Evolutionary conservation across 129 eudicot genomes (phyloP).

Genomic region (Helichrysum umbraculigerum): DNA sequence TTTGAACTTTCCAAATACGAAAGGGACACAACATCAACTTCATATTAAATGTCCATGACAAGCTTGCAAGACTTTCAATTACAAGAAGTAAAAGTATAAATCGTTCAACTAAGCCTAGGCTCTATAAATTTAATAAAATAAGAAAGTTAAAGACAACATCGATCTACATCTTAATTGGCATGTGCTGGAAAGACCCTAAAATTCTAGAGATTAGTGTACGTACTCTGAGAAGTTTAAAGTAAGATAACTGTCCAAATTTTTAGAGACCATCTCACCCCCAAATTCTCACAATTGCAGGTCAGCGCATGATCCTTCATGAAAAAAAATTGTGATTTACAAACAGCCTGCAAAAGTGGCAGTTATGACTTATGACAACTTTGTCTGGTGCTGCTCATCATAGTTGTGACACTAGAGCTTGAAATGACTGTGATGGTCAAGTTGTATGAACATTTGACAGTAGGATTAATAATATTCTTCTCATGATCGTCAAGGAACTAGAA

Average conservation of each 20-base stretch:
- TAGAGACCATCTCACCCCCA: neutral
- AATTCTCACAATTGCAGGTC: neutral
- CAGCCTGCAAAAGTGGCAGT: constrained; percentile 1
- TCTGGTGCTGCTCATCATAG: neutral
- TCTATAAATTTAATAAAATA: neutral
- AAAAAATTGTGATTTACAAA: neutral
- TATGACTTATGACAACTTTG: neutral
- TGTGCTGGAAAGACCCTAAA: neutral
- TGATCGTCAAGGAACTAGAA: constrained; percentile 1
- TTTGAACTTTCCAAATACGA: neutral
- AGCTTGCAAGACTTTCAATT: neutral
- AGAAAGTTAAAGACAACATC: neutral
- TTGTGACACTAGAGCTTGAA: neutral
- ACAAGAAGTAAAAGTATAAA: neutral
- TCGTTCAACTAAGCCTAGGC: neutral
- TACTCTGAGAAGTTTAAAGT: too few relatives aligned
- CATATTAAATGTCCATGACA: neutral
- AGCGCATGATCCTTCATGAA: neutral
- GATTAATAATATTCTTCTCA: neutral
- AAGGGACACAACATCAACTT: neutral
- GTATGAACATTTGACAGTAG: too few relatives aligned
- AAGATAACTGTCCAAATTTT: neutral
- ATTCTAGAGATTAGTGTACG: neutral
- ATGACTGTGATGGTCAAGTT: neutral
- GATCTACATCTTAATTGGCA: neutral